phyloP scores from a whole-genome alignment of 2,329 filamentous ascomycete genomes.

The Celoporthe dispersa region DNA sequence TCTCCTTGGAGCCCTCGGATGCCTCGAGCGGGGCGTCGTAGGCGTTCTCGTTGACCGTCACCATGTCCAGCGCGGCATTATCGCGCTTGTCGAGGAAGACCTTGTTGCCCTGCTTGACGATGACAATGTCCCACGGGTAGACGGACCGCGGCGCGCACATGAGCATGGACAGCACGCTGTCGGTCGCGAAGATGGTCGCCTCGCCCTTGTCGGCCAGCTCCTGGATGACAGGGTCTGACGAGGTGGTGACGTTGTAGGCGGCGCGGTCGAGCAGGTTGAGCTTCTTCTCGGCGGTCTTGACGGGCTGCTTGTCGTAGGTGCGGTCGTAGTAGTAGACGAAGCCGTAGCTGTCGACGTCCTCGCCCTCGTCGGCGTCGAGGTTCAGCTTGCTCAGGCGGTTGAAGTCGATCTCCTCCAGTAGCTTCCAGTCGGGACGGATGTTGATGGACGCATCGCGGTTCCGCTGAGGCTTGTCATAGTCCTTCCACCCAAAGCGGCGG shows the following conservation, averaged over 20 bases:
- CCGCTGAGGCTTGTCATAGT: constrained; percentile 96
- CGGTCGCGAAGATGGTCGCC: constrained; percentile 94
- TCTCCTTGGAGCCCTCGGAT: constrained; percentile 89
- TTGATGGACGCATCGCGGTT: constrained; percentile 96
- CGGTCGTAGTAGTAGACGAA: constrained; percentile 99
- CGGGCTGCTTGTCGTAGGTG: constrained; percentile 88
- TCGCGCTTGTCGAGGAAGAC: constrained; percentile 99
- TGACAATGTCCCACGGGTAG: constrained; percentile 98
- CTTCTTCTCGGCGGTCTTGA: constrained; percentile 86
- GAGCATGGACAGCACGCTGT: constrained; percentile 97
- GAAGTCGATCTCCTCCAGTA: constrained; percentile 99
- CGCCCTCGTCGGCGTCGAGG: constrained; percentile 90
- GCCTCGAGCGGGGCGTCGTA: constrained; percentile 91
- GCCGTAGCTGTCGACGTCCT: constrained; percentile 93
- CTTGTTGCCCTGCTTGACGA: constrained; percentile 91
- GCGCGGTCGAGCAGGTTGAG: constrained; percentile 89
- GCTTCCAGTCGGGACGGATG: constrained; percentile 92
- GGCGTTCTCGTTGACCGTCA: constrained; percentile 98
- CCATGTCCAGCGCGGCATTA: constrained; percentile 91
- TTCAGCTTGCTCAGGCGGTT: constrained; percentile 94
- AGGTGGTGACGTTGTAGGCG: constrained; percentile 97
- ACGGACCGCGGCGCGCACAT: constrained; percentile 98
- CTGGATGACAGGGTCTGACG: constrained; percentile 94
- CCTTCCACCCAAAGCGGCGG: constrained; percentile 95
- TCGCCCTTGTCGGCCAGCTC: constrained; percentile 95